Base-by-base conservation (phyloP, 2,329 filamentous ascomycete species). In the Alternaria metachromatica region DNA sequence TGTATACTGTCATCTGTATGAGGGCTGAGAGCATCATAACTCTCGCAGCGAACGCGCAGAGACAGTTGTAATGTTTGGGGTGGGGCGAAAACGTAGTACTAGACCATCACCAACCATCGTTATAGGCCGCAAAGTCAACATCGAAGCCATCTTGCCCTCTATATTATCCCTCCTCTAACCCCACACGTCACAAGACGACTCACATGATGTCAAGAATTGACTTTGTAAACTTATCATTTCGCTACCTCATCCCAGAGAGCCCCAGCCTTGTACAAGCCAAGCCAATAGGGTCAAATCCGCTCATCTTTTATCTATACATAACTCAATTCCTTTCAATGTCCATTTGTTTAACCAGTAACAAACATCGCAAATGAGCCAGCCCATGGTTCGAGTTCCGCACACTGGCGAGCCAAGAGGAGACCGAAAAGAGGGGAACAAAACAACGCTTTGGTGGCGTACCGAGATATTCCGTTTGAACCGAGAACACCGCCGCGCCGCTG, bases 331-430 rank as follows among this genome's bases (percentile, higher is more conserved):
- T 43, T 59, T 37, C 28, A 25, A 41, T 56, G 26, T 56, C 21
- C 48, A 12, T 53, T 26, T 30, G 13, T 28, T 21, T 28, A 54
- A 45, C 44, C 54, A 48, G 51, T 64, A 59, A 44, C 60, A 54
- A 55, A 62, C 58, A 64, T 61, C 63, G 62, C 37, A 58, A 66
- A 53, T 64, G 55, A 66, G 55, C 64, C 66, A 60, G 57, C 62
- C 64, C 58, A 55, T 61, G 50, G 58, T 41, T 21, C 37, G 26
- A 51, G 45, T 53, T 37, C 20, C 49, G 49, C 55, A 62, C 55
- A 62, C 55, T 54, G 21, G 48, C 55, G 62, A 62, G 44, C 57
- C 60, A 62, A 25, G 30, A 25, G 48, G 45, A 11, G 58, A 21
- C 25, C 28, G 37, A 49, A 41, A 23, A 45, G 43, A 30, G 13